Base-by-base conservation (phyloP, 2,329 filamentous ascomycete genomes). In the Fusarium sp. region DNA sequence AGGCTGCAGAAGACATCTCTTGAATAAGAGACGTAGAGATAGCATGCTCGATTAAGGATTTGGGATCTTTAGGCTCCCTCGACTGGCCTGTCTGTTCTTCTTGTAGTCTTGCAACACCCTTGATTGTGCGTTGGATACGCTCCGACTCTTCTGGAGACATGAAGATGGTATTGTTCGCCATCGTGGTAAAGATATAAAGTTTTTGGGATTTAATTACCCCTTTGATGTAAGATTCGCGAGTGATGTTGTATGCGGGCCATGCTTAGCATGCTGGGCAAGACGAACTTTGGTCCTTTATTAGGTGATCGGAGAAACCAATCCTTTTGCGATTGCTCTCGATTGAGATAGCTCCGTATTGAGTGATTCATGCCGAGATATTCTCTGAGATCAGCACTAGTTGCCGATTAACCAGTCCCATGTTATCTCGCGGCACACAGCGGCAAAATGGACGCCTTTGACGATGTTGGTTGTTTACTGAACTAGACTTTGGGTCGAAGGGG, bases 71-170 rank as follows among this genome's bases (percentile, higher is more conserved):
- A 2, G 67, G 30, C 30, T 75, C 66, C 34, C 80, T 75, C 1
- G 64, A 34, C 9, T 75, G 66, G 13, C 77, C 78, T 20, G 30
- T 58, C 18, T 75, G 69, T 12, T 73, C 62, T 34, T 62, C 56
- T 44, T 79, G 77, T 60, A 78, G 78, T 7, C 77, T 59, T 15
- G 68, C 32, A 13, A 62, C 59, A n/a, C 72, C 58, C n/a, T 75
- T 73, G 39, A 80, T 60, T 0, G 72, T 78, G 3, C 64, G 72
- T 45, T 68, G 73, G 15, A 83, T 76, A 9, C 79, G 79, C 14
- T 76, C 68, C 3, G 77, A 77, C 58, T 83, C 82, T 28, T 78
- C 72, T 1, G 71, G 72, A 2, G 81, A 80, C 68, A 83, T 75
- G 45, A 80, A 82, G 24, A 83, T 67, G 2, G 79, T 83, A 36